A percentile compares a stretch with the other conserved stretches of the same genome.
Evolutionary conservation across 202 grass and related monocot species (phyloP).

Genomic region (Panicum virgatum): DNA sequence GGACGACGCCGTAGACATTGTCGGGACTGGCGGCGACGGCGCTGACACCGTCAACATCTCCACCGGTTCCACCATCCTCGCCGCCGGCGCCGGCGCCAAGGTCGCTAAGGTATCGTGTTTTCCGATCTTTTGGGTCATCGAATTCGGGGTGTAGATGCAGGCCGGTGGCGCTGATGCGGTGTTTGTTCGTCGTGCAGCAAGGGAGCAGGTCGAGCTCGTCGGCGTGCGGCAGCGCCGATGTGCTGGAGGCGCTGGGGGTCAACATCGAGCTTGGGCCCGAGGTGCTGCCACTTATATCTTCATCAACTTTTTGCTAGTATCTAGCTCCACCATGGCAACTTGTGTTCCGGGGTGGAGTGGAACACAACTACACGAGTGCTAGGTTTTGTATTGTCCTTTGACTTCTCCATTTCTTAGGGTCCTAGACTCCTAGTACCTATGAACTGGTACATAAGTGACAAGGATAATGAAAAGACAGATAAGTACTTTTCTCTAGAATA

Average conservation of each 20-base stretch:
- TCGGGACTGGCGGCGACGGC: constrained; percentile 94
- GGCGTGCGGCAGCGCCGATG: constrained; percentile 89
- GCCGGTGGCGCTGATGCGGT: not conserved
- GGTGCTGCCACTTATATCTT: constrained; percentile 34
- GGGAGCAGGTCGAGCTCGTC: constrained; percentile 92
- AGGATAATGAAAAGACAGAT: not conserved
- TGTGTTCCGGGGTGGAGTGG: not conserved
- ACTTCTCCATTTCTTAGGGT: not conserved
- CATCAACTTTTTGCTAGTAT: too few species aligned
- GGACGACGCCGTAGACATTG: constrained; percentile 74
- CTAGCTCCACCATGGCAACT: too few species aligned
- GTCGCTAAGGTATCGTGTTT: constrained; percentile 67
- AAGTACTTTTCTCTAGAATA: not conserved
- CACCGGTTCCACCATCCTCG: constrained; percentile 83
- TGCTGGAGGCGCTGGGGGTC: constrained; percentile 80
- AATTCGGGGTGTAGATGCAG: not conserved
- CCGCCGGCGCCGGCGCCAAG: constrained; percentile 81
- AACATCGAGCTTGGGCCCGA: constrained; percentile 85
- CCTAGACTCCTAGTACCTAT: not conserved
- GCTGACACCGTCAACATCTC: constrained; percentile 97
- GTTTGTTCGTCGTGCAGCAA: constrained; percentile 48
- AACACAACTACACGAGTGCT: too few species aligned
- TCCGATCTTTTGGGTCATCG: not conserved
- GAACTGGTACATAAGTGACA: not conserved
- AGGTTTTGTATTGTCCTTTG: not conserved